Percentiles rank a stretch among this genome's conserved stretches.
Evolutionary conservation across 2,329 filamentous ascomycete species (phyloP).

Genomic region (Bipolaris zeicola): DNA sequence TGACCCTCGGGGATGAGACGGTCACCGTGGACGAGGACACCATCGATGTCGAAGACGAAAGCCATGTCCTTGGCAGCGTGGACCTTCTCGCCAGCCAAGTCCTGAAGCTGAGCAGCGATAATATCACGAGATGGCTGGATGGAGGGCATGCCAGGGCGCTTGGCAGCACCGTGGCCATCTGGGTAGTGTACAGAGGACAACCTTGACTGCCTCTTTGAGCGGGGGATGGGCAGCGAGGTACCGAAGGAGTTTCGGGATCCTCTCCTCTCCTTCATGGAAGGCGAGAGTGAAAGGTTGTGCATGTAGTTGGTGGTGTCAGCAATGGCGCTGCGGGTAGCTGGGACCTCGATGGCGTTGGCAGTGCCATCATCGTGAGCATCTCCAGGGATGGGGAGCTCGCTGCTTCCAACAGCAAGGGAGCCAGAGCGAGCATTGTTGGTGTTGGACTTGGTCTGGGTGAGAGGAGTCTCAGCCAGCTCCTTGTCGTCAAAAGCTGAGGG

Average conservation of each 20-base stretch:
- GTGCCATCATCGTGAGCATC: slow-evolving; percentile 45
- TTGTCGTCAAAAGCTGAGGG: slow-evolving; percentile 61
- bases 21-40: slow-evolving; percentile 75
- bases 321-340: slow-evolving; percentile 69
- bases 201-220: slow-evolving; percentile 70
- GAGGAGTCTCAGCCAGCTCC: slow-evolving; percentile 54
- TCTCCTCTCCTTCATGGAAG: slow-evolving; percentile 70
- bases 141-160: slow-evolving; percentile 63
- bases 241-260: slow-evolving; percentile 78
- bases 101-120: slow-evolving; percentile 72
- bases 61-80: slow-evolving; percentile 76
- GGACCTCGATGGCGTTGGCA: slow-evolving; percentile 67
- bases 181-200: slow-evolving; percentile 65
- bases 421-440: slow-evolving; percentile 21
- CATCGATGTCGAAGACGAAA: slow-evolving; percentile 79
- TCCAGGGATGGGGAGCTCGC: slow-evolving; percentile 44
- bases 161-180: slow-evolving; percentile 53
- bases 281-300: slow-evolving; percentile 72
- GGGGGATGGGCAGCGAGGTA: slow-evolving; percentile 72
- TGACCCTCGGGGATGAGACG: slow-evolving; percentile 71
- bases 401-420: slow-evolving; percentile 30
- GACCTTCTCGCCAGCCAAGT: slow-evolving; percentile 69
- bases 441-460: slow-evolving; percentile 34
- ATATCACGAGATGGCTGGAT: slow-evolving; percentile 69
- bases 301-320: slow-evolving; percentile 72